A percentile compares a stretch with the other conserved stretches of the same genome.
Evolutionary conservation across 2,329 filamentous ascomycete species (phyloP).

Genomic region (Fonsecaea pedrosoi): DNA sequence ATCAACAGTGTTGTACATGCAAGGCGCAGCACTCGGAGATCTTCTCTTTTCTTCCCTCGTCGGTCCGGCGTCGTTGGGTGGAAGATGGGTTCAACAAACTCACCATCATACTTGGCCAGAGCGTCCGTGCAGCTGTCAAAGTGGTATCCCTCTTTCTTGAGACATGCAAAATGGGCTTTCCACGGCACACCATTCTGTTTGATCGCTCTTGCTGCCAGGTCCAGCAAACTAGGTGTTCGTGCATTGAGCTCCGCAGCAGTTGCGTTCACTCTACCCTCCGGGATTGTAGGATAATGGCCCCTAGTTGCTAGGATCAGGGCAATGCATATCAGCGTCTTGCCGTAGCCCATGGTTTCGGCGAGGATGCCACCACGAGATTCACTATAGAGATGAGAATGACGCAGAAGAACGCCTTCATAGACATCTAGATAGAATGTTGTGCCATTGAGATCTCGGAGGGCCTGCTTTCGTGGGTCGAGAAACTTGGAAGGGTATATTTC

Average conservation of each 20-base stretch:
- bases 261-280: constrained; percentile 63
- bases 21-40: constrained; percentile 59
- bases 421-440: constrained; percentile 73
- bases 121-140: constrained; percentile 62
- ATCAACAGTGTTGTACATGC: constrained; percentile 76
- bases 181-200: constrained; percentile 74
- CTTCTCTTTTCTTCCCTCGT: constrained; percentile 43
- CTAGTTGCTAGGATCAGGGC: constrained; percentile 77
- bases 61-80: constrained; percentile 46
- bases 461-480: constrained; percentile 75
- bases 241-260: constrained; percentile 51
- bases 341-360: constrained; percentile 62
- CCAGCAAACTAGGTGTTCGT: constrained; percentile 67
- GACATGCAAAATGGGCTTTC: constrained; percentile 67
- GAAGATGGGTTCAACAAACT: constrained; percentile 63
- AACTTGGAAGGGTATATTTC: constrained; percentile 70
- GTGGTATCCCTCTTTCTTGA: constrained; percentile 57
- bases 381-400: constrained; percentile 75
- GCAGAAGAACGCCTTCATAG: constrained; percentile 66
- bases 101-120: constrained; percentile 64
- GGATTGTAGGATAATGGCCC: constrained; percentile 69
- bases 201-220: constrained; percentile 76
- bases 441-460: constrained; percentile 66
- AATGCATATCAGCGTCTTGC: constrained; percentile 89
- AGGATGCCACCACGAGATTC: constrained; percentile 69